These are phyloP conservation scores for Irpex rosettiformis DNA, from an alignment of 1,284 basidiomycete species.

Conservation along the genomic window DNA sequence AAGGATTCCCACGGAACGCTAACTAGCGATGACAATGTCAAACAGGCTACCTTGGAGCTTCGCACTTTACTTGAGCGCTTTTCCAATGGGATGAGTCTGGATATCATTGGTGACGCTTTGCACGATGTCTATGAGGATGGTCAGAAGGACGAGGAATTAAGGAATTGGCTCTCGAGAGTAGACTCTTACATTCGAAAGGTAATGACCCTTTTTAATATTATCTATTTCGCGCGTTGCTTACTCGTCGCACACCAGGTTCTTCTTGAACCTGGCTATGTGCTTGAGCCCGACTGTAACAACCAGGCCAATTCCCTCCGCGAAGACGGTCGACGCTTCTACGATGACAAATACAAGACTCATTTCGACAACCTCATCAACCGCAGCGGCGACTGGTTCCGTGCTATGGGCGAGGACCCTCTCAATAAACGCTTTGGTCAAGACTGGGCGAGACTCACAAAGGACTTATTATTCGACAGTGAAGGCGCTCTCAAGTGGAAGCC, in stretches of 20 bases:
- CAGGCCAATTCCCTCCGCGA: conserved; percentile 65
- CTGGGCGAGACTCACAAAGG: conserved; percentile 79
- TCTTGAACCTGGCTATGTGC: conserved; percentile 85
- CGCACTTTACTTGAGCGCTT: conserved; percentile 88
- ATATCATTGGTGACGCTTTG: conserved; percentile 70
- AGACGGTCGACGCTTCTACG: conserved; percentile 74
- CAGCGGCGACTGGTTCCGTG: conserved; percentile 74
- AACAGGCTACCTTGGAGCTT: conserved; percentile 62
- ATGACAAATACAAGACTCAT: conserved; percentile 82
- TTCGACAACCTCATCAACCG: conserved; percentile 80
- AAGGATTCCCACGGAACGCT: conserved; percentile 32
- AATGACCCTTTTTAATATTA: conserved; percentile 13
- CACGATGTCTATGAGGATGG: conserved; percentile 77
- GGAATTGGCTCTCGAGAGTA: conserved; percentile 72
- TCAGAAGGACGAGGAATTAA: conserved; percentile 72
- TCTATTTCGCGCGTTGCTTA: conserved; percentile 4
- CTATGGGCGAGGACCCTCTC: conserved; percentile 82
- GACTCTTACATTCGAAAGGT: conserved; percentile 68
- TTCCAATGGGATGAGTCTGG: conserved; percentile 71
- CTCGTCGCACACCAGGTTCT: conserved; percentile 44
- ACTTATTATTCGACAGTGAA: conserved; percentile 46
- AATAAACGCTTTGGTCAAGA: conserved; percentile 82
- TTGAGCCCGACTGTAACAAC: conserved; percentile 72
- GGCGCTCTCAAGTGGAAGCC: conserved; percentile 91
- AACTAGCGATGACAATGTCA: conserved; percentile 48